phyloP scores from a whole-genome alignment of 2,329 filamentous ascomycete species.

The Hypoxylon sp. region DNA sequence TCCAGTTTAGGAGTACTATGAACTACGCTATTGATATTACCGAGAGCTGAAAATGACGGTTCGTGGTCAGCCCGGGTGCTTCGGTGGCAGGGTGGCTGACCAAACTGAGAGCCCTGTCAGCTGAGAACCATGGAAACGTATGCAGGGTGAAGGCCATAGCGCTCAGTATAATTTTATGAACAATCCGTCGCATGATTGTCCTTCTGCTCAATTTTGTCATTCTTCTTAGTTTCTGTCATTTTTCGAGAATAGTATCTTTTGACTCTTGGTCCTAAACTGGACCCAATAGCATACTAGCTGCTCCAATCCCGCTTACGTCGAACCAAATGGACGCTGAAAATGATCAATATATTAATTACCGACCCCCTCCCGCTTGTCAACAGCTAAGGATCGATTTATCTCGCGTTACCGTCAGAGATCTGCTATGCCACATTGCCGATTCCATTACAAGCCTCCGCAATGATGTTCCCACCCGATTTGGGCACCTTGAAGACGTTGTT shows the following conservation, averaged over 20 bases:
- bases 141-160: constrained; percentile 17
- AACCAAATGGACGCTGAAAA: constrained; percentile 11
- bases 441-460: constrained; percentile 9
- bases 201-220: constrained; percentile 1
- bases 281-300: not conserved
- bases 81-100: not conserved
- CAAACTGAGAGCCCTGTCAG: constrained; percentile 13
- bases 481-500: constrained; percentile 10
- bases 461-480: constrained; percentile 15
- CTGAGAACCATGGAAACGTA: constrained; percentile 4
- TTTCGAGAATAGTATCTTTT: not conserved
- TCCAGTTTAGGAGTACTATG: not conserved
- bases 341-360: not conserved
- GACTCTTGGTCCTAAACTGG: not conserved
- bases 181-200: constrained; percentile 10
- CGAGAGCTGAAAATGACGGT: not conserved
- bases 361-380: not conserved
- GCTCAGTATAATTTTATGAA: constrained; percentile 9
- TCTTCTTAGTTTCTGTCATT: constrained; percentile 10
- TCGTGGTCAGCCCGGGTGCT: not conserved
- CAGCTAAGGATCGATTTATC: constrained; percentile 11
- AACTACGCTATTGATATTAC: not conserved
- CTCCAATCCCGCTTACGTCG: not conserved
- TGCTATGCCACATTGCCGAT: constrained; percentile 8
- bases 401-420: constrained; percentile 4